A percentile compares a stretch with the other conserved stretches of the same genome.
phyloP scores from a whole-genome alignment of 164 flowering plant genomes.

The Chimonanthus praecox region DNA sequence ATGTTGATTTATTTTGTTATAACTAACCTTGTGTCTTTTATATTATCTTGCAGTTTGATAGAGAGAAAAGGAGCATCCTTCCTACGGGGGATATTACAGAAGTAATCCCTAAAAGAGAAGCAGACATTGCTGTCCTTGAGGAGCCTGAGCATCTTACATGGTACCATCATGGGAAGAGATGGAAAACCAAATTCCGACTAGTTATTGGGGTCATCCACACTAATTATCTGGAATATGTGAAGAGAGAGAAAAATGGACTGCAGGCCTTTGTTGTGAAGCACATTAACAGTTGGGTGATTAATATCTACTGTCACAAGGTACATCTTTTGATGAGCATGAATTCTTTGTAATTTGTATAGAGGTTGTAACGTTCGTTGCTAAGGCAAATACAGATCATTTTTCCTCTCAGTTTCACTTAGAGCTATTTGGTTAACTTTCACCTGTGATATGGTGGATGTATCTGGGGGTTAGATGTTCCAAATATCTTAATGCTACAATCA shows the following conservation, averaged over 20 bases:
- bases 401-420: background rate
- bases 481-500: no score
- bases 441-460: no score
- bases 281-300: conserved; percentile 75
- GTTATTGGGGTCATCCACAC: conserved; percentile 90
- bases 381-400: background rate
- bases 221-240: conserved; percentile 88
- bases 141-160: conserved; percentile 99
- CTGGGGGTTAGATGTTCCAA: no score
- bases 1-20: no score
- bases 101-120: conserved; percentile 73
- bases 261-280: conserved; percentile 67
- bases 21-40: no score
- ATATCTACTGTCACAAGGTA: conserved; percentile 94
- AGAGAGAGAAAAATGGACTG: conserved; percentile 74
- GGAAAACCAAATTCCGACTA: conserved; percentile 79
- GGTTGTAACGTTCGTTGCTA: background rate
- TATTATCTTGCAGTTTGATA: conserved; percentile 50
- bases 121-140: conserved; percentile 93
- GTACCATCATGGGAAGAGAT: conserved; percentile 96
- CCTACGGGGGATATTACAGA: conserved; percentile 85
- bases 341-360: background rate
- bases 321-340: conserved; percentile 3
- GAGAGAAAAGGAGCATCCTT: conserved; percentile 83
- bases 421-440: no score